These are phyloP conservation scores for Escovopsis weberi DNA, from an alignment of 2,329 filamentous ascomycete genomes.

Conservation along the genomic window DNA sequence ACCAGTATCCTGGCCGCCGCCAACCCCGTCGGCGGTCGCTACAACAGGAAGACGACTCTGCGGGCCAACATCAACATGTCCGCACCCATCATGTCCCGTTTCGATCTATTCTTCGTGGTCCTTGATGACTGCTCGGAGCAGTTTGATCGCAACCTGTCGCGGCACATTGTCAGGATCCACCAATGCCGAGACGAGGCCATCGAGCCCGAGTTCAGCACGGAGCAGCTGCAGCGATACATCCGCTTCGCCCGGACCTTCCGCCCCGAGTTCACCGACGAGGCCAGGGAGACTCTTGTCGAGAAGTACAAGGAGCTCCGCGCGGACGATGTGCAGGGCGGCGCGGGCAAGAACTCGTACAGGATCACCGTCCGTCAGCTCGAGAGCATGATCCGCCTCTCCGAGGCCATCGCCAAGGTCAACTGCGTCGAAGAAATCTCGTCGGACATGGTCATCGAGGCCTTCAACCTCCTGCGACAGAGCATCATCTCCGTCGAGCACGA, in stretches of 20 bases:
- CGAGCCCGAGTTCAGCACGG: constrained; percentile 85
- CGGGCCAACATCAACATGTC: constrained; percentile 97
- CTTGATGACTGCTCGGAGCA: constrained; percentile 91
- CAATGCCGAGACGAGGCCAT: constrained; percentile 85
- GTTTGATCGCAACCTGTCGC: constrained; percentile 78
- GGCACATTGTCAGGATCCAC: constrained; percentile 91
- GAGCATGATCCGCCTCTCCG: constrained; percentile 84
- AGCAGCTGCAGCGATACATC: constrained; percentile 93
- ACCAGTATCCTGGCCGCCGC: constrained; percentile 92
- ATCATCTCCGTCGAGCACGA: constrained; percentile 98
- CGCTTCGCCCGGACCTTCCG: constrained; percentile 91
- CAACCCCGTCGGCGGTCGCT: constrained; percentile 90
- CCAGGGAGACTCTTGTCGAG: constrained; percentile 70
- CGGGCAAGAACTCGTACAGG: constrained; percentile 88
- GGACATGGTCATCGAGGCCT: constrained; percentile 82
- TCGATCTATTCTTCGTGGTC: constrained; percentile 96
- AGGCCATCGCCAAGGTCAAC: constrained; percentile 97
- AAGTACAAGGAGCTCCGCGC: constrained; percentile 92
- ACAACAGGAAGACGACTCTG: constrained; percentile 90
- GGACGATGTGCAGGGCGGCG: constrained; percentile 85
- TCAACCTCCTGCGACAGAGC: constrained; percentile 77
- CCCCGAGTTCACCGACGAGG: constrained; percentile 79
- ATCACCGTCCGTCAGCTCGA: constrained; percentile 96
- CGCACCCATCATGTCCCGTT: constrained; percentile 97
- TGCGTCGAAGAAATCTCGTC: constrained; percentile 82